Base-by-base conservation (phyloP, 257 asterid genomes). In the Solanum peruvianum region DNA sequence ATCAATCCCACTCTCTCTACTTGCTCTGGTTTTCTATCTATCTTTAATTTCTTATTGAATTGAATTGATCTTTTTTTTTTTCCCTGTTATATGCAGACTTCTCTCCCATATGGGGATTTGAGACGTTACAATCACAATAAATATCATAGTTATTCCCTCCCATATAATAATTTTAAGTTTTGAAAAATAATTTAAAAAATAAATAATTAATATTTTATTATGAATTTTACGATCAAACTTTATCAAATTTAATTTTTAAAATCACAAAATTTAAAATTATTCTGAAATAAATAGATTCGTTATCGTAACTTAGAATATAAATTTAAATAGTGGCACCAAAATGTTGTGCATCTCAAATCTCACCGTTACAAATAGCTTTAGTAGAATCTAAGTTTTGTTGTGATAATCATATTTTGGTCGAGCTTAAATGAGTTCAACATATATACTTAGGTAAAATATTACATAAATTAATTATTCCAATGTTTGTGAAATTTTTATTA, bases 71-170 rank as follows among this genome's bases (percentile, higher is more conserved):
- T 7, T 45, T 1, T 13, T 6, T 52, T 56, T 56, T 37, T 77
- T n/a, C n/a, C 15, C 23, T 41, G 37, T 9, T 45, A 27, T 2
- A 14, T n/a, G 64, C 66, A 9, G 60, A 78, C 84, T 27, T 25
- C 78, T 35, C 27, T 71, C 15, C 9, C 84, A 60, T 45, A 14
- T 9, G 23, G 42, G 66, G 41, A 78, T 44, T 71, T 44, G 84
- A 45, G 84, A 45, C 18, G 84, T 78, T 78, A 45, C 66, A 7
- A 45, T 78, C 84, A 77, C 62, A 78, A 45, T 78, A 27, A 78
- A 45, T 44, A 44, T 25, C 41, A 77, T 7, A 44, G 64, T 67
- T n/a, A 64, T 18, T n/a, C 29, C 29, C 15, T 20, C 64, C 35
- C 35, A 33, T 33, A 33, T 33, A 33, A 33, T 33, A 56, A 56